Evolutionary conservation across 768 basidiomycete species (phyloP), one percentile per base, ranked within the genome.

Genomic region (Dendrothele bispora): DNA sequence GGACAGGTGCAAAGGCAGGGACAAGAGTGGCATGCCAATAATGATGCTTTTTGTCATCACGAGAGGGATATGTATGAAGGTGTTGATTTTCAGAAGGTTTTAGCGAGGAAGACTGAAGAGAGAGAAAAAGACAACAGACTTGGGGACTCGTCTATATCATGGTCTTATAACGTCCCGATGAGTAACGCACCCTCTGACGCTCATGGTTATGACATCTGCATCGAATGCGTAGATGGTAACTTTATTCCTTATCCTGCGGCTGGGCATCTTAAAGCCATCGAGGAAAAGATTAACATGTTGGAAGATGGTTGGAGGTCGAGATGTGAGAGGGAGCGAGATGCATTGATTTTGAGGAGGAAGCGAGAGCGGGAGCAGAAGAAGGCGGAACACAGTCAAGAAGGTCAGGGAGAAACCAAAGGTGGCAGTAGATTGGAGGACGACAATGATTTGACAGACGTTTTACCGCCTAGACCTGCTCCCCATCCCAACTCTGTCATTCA

Each of bases 151-250:
- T 11, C 40, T 42, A 4, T 49, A 45, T n/a, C n/a, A 12, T 21
- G 11, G 11, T 39, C 38, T 20, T 39, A 11, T 12, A 12, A n/a
- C n/a, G n/a, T n/a, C 11, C 20, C 21, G 12, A 12, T 20, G 38
- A 12, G 21, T 11, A 43, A 43, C 29, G n/a, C 41, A 15, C 22
- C 22, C n/a, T n/a, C 17, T 3, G 17, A 68, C n/a, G 84, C 82
- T 28, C 69, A 76, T 49, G 88, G 87, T 15, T 92, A 83, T 59
- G 86, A 92, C 57, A 80, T 95, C 35, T 94, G 91, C 62, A 79
- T 95, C 51, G 91, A 95, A 66, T 91, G 88, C 59, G 85, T 88
- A 57, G 90, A 94, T 54, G 85, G 88, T 58, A 89, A 94, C 54
- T 70, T 80, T 27, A 88, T 88, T 3, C 82, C 83, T 12, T 85